Base-by-base conservation (phyloP, 2,329 filamentous ascomycete genomes). In the Bretziella fagacearum region DNA sequence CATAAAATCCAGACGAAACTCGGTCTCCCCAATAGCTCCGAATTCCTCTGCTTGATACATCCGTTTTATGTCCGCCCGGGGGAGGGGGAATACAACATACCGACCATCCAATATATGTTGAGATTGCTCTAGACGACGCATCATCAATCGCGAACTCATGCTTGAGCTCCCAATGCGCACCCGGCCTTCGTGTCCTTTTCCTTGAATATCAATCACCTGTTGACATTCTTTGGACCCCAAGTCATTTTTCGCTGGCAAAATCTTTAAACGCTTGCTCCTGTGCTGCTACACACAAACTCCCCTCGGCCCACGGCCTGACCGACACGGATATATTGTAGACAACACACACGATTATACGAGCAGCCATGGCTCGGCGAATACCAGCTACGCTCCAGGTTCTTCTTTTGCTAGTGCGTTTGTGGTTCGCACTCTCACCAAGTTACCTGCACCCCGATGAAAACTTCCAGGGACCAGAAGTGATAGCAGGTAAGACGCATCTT, bases 391-490 rank as follows among this genome's bases (percentile, higher is more conserved):
- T 50, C 10, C 44, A 46, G 29, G 44, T 96, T 53, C 65, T 93
- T 48, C 71, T 98, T 56, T 71, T 93, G 57, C 68, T 91, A 55
- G 76, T 94, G 57, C 81, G 91, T 63, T 72, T 96, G 58, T 96
- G 89, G 74, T 89, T 96, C 62, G 89, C 91, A 51, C 67, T 96
- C 54, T 87, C 82, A 53, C 84, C 91, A 50, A 96, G 89, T 69
- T 98, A 98, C 63, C 75, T 98, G 40, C 91, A 98, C 62, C 91
- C 91, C 4, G 91, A 98, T 66, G 91, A 98, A 71, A 91, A 96
- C 68, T 98, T 98, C 58, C 91, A 98, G 66, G 91, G 91, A 29
- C 91, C 91, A 13, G 91, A 98, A 68, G 81, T 96, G 54, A 91
- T 96, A 58, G 87, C 89, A 58, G 89, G 89, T 95, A 75, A 55